Evolutionary conservation across 2,329 filamentous ascomycete genomes (phyloP).

Genomic region (Ophiognomonia clavigignenti-juglandacearum): DNA sequence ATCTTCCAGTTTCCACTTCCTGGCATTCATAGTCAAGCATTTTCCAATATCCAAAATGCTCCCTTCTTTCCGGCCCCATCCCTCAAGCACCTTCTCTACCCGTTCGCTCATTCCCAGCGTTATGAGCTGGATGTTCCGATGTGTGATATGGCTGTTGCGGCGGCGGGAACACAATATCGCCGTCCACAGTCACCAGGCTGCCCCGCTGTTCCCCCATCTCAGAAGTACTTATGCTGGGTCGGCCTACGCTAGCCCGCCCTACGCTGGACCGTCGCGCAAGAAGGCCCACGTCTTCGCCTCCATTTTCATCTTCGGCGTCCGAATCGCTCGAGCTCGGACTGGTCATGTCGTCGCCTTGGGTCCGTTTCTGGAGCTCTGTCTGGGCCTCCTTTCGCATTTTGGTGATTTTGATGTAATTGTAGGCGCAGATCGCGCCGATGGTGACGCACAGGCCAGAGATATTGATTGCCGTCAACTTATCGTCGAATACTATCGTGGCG

Average conservation of each 20-base stretch:
- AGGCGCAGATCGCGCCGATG: slow-evolving; percentile 77
- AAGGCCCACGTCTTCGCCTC: slow-evolving; percentile 42
- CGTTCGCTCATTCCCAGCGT: slow-evolving; percentile 11
- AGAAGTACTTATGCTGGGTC: slow-evolving; percentile 26
- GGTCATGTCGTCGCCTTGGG: slow-evolving; percentile 28
- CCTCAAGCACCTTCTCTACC: too few relatives aligned
- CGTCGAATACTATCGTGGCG: slow-evolving; percentile 82
- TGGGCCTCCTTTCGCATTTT: slow-evolving; percentile 80
- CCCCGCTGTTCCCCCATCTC: slow-evolving; percentile 23
- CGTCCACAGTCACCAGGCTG: slow-evolving; percentile 34
- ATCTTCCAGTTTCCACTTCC: neutral
- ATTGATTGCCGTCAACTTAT: slow-evolving; percentile 83
- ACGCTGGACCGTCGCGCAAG: slow-evolving; percentile 35
- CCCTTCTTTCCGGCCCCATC: too few relatives aligned
- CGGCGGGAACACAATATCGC: slow-evolving; percentile 33
- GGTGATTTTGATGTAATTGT: slow-evolving; percentile 91
- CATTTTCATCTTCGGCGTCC: slow-evolving; percentile 35
- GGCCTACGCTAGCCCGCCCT: too few relatives aligned
- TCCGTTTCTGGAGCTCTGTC: slow-evolving; percentile 40
- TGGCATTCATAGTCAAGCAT: neutral
- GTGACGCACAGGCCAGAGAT: slow-evolving; percentile 83
- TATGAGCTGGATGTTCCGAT: neutral
- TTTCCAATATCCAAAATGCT: neutral
- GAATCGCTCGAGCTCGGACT: slow-evolving; percentile 30
- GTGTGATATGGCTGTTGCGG: slow-evolving; percentile 6